Evolutionary conservation across 352 stramenopile species (phyloP), one percentile per base, ranked within the genome.

Genomic region (Phytophthora aleatoria): DNA sequence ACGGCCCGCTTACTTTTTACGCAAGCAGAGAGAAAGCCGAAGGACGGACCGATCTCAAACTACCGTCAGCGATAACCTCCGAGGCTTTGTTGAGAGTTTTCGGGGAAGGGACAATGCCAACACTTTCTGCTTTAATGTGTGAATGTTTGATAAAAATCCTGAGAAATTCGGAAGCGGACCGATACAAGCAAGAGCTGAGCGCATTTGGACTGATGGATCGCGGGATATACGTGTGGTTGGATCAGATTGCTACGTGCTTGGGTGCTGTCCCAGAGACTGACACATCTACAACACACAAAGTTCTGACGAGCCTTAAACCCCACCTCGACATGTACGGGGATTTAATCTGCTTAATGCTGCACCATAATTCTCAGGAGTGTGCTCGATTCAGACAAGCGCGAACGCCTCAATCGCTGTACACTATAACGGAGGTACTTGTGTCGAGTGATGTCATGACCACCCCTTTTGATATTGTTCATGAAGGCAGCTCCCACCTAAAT

Each of bases 141-240:
- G 65, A 78, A 26, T 91, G 80, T 38, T 70, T 94, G 30, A 73
- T 77, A n/a, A 88, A 85, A 38, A 81, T 92, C 39, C 41, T 92
- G 8, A 67, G 81, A 27, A 75, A 74, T 48, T 61, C 77, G 6
- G 71, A 60, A 16, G 31, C 76, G 3, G 28, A 53, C 2, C 70
- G 50, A 3, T 90, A 80, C 57, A 70, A 72, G 13, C 75, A 85
- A 15, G 71, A 86, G 38, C 55, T 94, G 9, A 77, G 81, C 27
- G 61, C 66, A 1, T 87, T 82, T 44, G 83, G 83, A 36, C 39
- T 94, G 3, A 70, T 94, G 24, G 85, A 94, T 39, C 68, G 83
- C 31, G 83, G 80, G 1, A 48, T 91, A 13, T 90, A 89, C 50
- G 44, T 64, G 39, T 74, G 77, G 49, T 53, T 93, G 20, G 63